Evolutionary conservation across 108 stramenopile genomes (phyloP), one percentile per base, ranked within the genome.

Genomic region (Pseudonitzschia multiseries): DNA sequence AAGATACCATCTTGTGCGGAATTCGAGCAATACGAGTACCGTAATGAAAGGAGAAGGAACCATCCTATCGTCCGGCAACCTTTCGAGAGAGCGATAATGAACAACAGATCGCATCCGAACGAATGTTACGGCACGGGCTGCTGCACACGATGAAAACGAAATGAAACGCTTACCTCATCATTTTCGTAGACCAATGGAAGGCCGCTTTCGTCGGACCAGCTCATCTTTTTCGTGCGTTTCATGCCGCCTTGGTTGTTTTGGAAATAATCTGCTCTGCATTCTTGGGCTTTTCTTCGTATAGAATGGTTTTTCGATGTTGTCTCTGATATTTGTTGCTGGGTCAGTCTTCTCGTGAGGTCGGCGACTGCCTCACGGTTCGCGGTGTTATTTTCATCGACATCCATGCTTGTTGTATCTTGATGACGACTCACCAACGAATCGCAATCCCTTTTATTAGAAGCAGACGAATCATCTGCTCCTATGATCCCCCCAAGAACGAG

Each of bases 161-260:
- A 48, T 48, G 46, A 18, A 8, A 10, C 13, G 10, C 78, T 78
- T 76, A 87, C 83, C 79, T 89, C 88, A 57, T 87, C 84, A 41
- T 79, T 73, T 66, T 84, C 86, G 67, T 91, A 86, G 12, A 88
- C 89, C 21, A 93, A 75, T 24, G 79, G 77, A 48, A 81, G 78
- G 8, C 88, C 92, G 57, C 75, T 76, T 67, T 89, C 85, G 68
- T 93, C 92, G 4, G 88, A 89, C 89, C 92, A 93, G 26, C 89
- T 90, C 61, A 79, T 75, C 51, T 83, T 89, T 41, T 62, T 62
- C 15, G 71, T 50, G 65, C 57, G 53, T 51, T 75, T 73, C 20
- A 72, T 67, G 17, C 67, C 69, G 17, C 17, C 32, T 26, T 50
- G 21, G 14, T 64, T 46, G 26, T 20, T 20, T 3, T 9, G 5